Conservation (phyloP, 371 early-diverging fungal species). For the Smittium culicis region DNA sequence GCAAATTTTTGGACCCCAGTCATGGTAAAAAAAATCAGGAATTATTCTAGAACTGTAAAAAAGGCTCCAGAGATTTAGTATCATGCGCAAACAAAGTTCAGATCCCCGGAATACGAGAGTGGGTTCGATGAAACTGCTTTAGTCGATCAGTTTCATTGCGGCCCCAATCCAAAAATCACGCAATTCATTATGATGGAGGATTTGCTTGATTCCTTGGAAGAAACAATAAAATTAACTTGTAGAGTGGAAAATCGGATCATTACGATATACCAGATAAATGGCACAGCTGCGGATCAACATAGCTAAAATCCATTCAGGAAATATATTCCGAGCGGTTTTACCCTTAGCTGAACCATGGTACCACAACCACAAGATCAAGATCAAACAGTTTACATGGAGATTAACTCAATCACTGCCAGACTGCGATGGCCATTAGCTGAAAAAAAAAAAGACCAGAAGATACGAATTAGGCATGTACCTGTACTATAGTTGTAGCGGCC, state of each 20-base stretch:
- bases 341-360: neutral
- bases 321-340: neutral
- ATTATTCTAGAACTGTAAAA: neutral
- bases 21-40: neutral
- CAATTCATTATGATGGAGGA: slow-evolving; percentile 1
- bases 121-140: slow-evolving; percentile 4
- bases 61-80: neutral
- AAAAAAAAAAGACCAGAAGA: neutral
- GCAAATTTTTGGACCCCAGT: slow-evolving; percentile 4
- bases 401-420: neutral
- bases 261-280: neutral
- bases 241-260: neutral
- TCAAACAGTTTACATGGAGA: slow-evolving; percentile 4
- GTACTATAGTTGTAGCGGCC: neutral
- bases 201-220: neutral
- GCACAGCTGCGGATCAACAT: neutral
- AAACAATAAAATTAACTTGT: neutral
- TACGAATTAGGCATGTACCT: neutral
- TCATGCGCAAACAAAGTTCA: slow-evolving; percentile 2
- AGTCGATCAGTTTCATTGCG: neutral
- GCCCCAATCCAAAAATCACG: neutral
- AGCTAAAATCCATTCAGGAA: neutral
- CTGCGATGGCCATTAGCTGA: neutral
- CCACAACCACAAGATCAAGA: too few species aligned
- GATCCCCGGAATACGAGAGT: neutral